Evolutionary conservation across 176 grass and related monocot species (phyloP).

Genomic region (Echinochloa phyllopogon): DNA sequence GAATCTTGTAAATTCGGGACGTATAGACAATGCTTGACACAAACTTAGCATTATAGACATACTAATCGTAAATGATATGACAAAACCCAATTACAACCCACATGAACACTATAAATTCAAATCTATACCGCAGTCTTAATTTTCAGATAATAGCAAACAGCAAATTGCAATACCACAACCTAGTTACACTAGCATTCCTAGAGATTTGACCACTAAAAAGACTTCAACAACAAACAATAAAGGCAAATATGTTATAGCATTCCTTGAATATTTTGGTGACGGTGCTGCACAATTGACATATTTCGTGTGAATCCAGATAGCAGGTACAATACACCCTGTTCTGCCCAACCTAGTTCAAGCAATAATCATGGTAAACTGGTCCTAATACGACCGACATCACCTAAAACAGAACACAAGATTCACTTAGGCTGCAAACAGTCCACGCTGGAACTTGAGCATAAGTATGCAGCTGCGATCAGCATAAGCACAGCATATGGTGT

Average conservation of each 20-base stretch:
- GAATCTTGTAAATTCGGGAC: constrained; percentile 1
- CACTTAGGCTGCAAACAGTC: background rate
- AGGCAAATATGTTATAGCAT: background rate
- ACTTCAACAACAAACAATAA: background rate
- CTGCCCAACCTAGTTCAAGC: background rate
- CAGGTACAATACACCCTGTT: background rate
- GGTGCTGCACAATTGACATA: background rate
- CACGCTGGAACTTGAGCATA: background rate
- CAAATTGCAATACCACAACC: background rate
- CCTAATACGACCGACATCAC: background rate
- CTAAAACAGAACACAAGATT: background rate
- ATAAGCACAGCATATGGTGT: background rate
- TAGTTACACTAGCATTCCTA: background rate
- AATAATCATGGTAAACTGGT: background rate
- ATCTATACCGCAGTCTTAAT: background rate
- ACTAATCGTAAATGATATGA: background rate
- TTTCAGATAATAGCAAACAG: constrained; percentile 8
- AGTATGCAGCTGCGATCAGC: background rate
- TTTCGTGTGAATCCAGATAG: background rate
- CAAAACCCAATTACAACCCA: background rate
- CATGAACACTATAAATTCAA: background rate
- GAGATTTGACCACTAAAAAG: background rate
- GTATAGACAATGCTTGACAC: background rate
- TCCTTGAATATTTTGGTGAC: background rate
- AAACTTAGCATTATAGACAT: background rate